A percentile compares a stretch with the other conserved stretches of the same genome.
Evolutionary conservation across 1,284 basidiomycete genomes (phyloP).

Genomic region (Clitocybe nebularis): DNA sequence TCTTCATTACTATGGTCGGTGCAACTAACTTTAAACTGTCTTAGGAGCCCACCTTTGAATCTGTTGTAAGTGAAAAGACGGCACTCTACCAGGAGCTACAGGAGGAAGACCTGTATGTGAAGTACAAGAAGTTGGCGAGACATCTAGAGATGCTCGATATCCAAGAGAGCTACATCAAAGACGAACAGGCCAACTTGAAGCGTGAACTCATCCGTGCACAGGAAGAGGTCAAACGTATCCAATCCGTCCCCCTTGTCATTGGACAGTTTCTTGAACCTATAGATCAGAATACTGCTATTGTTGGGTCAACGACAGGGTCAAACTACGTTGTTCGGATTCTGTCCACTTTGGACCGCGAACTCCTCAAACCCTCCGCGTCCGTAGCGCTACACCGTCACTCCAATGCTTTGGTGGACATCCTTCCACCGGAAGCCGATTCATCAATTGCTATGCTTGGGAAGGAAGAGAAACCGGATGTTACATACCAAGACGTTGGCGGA

Average conservation of each 20-base stretch:
- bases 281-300: constrained; percentile 96
- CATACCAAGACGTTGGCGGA: constrained; percentile 91
- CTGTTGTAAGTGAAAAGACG: constrained; percentile 85
- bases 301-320: constrained; percentile 96
- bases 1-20: not conserved
- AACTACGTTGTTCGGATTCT: constrained; percentile 99
- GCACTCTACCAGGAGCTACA: constrained; percentile 81
- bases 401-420: constrained; percentile 96
- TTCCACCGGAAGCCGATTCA: constrained; percentile 98
- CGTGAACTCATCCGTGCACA: constrained; percentile 97
- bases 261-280: constrained; percentile 99
- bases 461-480: constrained; percentile 92
- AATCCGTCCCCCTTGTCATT: constrained; percentile 98
- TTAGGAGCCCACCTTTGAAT: constrained; percentile 88
- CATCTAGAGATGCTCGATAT: constrained; percentile 94
- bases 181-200: constrained; percentile 97
- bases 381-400: constrained; percentile 98
- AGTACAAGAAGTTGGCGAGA: constrained; percentile 91
- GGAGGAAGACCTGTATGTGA: constrained; percentile 92
- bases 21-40: constrained; percentile 7
- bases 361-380: constrained; percentile 95
- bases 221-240: constrained; percentile 99
- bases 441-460: constrained; percentile 92
- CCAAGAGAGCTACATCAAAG: constrained; percentile 98
- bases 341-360: constrained; percentile 94